Percentiles rank a stretch among this genome's conserved stretches.
Evolutionary conservation across 768 basidiomycete species (phyloP).

Genomic region (Mycena olivaceomarginata): DNA sequence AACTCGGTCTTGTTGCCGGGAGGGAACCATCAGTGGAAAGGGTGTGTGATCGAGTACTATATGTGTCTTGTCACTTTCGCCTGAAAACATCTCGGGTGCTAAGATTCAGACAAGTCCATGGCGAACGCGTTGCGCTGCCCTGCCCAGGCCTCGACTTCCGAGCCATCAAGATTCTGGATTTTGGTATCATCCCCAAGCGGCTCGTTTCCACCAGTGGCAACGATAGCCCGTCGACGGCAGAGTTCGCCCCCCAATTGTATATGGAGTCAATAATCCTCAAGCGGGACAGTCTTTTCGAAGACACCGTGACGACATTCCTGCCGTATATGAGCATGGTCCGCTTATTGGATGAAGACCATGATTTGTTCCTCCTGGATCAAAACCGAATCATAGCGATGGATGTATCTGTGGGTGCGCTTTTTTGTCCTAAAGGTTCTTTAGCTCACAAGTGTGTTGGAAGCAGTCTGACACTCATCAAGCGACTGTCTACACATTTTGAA

Average conservation of each 20-base stretch:
- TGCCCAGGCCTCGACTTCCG: no score
- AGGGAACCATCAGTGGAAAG: neutral
- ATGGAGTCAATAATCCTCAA: neutral
- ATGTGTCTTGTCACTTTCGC: neutral
- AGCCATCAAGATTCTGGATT: slow-evolving; percentile 18
- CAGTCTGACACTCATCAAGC: neutral
- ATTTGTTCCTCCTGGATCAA: slow-evolving; percentile 33
- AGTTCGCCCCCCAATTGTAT: neutral
- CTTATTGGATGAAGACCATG: neutral
- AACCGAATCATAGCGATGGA: slow-evolving; percentile 25
- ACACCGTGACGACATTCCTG: slow-evolving; percentile 16
- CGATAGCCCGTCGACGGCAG: neutral
- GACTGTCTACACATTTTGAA: slow-evolving; percentile 19
- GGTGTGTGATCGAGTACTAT: neutral
- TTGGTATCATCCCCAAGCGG: slow-evolving; percentile 2
- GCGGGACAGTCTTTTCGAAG: neutral
- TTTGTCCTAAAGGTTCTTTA: neutral
- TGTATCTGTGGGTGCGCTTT: slow-evolving; percentile 1
- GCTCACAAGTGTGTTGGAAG: neutral
- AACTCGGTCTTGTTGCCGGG: slow-evolving; percentile 6
- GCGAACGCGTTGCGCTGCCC: slow-evolving; percentile 24
- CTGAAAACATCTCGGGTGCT: no score
- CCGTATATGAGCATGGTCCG: slow-evolving; percentile 25
- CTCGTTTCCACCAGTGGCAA: neutral
- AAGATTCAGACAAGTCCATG: slow-evolving; percentile 27